These are phyloP conservation scores for Exophiala oligosperma DNA, from an alignment of 2,329 filamentous ascomycete species.

Conservation along the genomic window DNA sequence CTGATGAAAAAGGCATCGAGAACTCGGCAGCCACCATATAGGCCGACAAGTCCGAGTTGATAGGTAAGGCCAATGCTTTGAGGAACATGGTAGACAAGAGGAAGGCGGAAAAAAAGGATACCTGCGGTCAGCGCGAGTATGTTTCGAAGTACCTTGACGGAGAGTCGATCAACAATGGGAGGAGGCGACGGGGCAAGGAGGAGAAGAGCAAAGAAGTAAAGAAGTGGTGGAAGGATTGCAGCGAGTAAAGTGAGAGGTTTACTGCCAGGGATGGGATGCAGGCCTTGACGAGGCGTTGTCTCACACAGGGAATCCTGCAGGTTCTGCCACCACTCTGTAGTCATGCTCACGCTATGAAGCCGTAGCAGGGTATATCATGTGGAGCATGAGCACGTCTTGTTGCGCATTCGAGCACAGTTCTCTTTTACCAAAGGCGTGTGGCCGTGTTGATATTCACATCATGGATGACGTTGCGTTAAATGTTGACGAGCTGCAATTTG, in stretches of 20 bases:
- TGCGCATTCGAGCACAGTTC: neutral
- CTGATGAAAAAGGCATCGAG: constrained; percentile 47
- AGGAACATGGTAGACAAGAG: constrained; percentile 44
- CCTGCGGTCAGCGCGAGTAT: constrained; percentile 39
- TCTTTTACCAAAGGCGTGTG: too few species aligned
- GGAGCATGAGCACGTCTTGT: neutral
- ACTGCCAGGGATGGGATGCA: constrained; percentile 44
- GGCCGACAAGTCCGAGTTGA: constrained; percentile 44
- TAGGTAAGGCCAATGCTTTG: constrained; percentile 48
- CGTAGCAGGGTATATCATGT: neutral
- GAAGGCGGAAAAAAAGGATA: constrained; percentile 43
- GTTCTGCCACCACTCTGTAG: neutral
- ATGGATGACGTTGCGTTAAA: neutral
- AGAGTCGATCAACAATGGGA: constrained; percentile 33
- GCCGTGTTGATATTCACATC: neutral
- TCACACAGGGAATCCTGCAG: constrained; percentile 4
- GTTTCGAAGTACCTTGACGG: constrained; percentile 38
- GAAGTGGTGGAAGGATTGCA: constrained; percentile 40
- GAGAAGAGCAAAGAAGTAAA: constrained; percentile 45
- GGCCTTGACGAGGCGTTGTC: constrained; percentile 36
- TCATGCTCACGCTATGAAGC: neutral
- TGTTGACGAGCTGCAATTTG: too few species aligned
- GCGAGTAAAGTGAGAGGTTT: constrained; percentile 41
- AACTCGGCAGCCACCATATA: constrained; percentile 45
- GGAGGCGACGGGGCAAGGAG: constrained; percentile 44